Evolutionary conservation across 441 rosid genomes (phyloP).

Genomic region (Manihot esculenta): DNA sequence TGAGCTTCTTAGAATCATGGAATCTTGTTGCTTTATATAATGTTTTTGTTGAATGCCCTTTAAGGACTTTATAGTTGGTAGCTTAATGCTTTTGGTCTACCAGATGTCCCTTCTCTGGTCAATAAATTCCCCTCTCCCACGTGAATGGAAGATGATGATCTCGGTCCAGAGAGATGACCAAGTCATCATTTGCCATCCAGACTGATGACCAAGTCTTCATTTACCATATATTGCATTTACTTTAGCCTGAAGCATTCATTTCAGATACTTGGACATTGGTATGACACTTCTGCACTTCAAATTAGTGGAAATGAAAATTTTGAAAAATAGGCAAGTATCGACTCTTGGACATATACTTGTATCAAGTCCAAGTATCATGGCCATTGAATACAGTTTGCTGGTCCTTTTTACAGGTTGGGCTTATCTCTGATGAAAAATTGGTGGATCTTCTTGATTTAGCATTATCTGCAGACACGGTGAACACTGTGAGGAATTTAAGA

Average conservation of each 20-base stretch:
- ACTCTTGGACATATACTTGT: background rate
- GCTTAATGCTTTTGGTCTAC: background rate
- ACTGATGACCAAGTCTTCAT: background rate
- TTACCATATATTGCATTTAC: background rate
- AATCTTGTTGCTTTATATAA: background rate
- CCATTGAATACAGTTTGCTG: background rate
- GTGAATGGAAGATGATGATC: slow-evolving; percentile 2
- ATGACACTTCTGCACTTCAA: background rate
- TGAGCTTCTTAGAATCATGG: background rate
- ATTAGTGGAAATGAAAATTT: background rate
- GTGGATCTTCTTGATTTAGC: slow-evolving; percentile 99
- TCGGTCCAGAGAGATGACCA: background rate
- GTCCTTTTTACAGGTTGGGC: slow-evolving; percentile 70
- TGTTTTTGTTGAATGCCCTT: background rate
- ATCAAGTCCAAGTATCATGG: background rate
- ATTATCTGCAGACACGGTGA: slow-evolving; percentile 97
- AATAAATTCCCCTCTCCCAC: background rate
- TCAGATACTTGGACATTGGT: background rate
- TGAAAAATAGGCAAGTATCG: background rate
- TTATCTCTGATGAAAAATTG: slow-evolving; percentile 91
- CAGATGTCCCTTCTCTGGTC: background rate
- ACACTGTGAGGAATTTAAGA: slow-evolving; percentile 93
- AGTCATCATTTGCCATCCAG: background rate
- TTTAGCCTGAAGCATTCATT: background rate
- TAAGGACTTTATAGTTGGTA: slow-evolving; percentile 2